Evolutionary conservation across 192 early-diverging fungal genomes (phyloP), one percentile per base, ranked within the genome.

Genomic region (Obelidium mucronatum): DNA sequence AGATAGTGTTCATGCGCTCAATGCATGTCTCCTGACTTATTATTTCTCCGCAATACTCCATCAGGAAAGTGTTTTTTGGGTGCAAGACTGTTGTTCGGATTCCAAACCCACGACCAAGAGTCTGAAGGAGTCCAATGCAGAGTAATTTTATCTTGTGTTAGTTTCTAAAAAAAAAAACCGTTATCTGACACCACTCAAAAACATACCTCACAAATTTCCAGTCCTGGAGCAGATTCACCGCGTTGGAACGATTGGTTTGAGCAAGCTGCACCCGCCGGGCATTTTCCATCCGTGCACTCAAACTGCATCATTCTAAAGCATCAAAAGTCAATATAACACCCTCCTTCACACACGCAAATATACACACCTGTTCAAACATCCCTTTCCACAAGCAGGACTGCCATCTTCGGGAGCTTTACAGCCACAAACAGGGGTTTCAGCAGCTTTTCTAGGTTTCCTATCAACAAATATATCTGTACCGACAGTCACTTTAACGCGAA

Each of bases 31-130:
- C 80, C 40, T 90, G 81, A 2, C 86, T 89, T 39, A 96, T 92
- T 19, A 96, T 85, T 78, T 96, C 94, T 2, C 94, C 94, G 2
- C 92, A 86, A 80, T 96, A 95, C 74, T 96, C 94, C 54, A 90
- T 84, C 26, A 96, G 85, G 5, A 96, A 76, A 30, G 73, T 79
- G 31, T 86, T 89, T 53, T 85, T 85, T 53, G 79, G 79, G 37
- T 94, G 89, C 17, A 79, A 69, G 3, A 52, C 77, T 15, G 53
- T 68, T 1, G 93, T 87, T 28, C 81, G 78, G 60, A 96, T 83
- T 1, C 94, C 94, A 67, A 88, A 93, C 17, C 94, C 94, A 28
- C 92, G 80, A 24, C 83, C 80, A 8, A 79, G 62, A 0, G 90
- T 91, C n/a, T n/a, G n/a, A n/a, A n/a, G n/a, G n/a, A n/a, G n/a